A percentile compares a stretch with the other conserved stretches of the same genome.
phyloP scores from a whole-genome alignment of 2,329 filamentous ascomycete species.

The Cyanodermella asteris region DNA sequence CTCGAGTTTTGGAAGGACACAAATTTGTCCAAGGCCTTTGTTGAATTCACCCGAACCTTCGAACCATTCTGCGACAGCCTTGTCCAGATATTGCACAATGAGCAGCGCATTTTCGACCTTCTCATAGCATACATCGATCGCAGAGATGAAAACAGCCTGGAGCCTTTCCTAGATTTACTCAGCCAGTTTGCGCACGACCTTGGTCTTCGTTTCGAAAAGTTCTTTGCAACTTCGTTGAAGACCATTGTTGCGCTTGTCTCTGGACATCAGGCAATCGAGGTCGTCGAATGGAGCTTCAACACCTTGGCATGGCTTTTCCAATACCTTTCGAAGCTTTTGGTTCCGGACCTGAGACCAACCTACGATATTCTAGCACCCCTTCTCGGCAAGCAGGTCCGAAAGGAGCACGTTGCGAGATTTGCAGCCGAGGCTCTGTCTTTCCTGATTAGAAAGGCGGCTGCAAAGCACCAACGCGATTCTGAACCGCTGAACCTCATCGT shows the following conservation, averaged over 20 bases:
- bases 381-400: constrained; percentile 61
- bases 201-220: constrained; percentile 65
- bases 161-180: constrained; percentile 70
- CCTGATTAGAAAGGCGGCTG: constrained; percentile 68
- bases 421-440: constrained; percentile 91
- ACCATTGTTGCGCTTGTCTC: constrained; percentile 60
- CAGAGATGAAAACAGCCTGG: constrained; percentile 58
- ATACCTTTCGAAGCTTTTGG: constrained; percentile 71
- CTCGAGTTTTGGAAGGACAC: constrained; percentile 79
- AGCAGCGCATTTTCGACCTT: constrained; percentile 60
- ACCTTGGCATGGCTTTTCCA: constrained; percentile 93
- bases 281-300: constrained; percentile 95
- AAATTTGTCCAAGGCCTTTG: constrained; percentile 68
- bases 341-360: constrained; percentile 65
- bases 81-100: constrained; percentile 76
- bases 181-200: constrained; percentile 90
- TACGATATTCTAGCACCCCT: constrained; percentile 66
- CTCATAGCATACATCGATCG: constrained; percentile 56
- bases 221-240: constrained; percentile 55
- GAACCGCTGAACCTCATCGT: constrained; percentile 50
- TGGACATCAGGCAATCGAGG: constrained; percentile 55
- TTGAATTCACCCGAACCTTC: constrained; percentile 52
- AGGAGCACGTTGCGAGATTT: constrained; percentile 73
- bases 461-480: constrained; percentile 49
- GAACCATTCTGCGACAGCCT: constrained; percentile 69